phyloP scores from a whole-genome alignment of 2,329 filamentous ascomycete genomes.

The Claviceps sorghi region DNA sequence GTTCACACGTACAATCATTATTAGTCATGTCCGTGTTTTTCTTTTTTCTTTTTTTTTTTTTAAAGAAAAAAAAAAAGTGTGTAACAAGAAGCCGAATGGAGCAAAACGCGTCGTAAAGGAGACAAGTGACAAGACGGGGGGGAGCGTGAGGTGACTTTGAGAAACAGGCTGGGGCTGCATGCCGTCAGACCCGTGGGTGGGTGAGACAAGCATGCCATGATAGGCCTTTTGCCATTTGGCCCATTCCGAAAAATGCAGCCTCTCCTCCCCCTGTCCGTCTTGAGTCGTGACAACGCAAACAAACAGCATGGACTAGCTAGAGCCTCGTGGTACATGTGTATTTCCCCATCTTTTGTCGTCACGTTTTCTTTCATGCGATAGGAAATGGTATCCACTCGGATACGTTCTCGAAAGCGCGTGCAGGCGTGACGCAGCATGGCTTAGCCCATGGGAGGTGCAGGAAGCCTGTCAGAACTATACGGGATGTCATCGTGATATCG shows the following conservation, averaged over 20 bases:
- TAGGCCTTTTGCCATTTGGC: neutral
- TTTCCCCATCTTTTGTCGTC: neutral
- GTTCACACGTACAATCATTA: constrained; percentile 4
- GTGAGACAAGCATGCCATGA: neutral
- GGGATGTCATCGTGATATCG: constrained; percentile 33
- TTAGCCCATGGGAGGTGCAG: constrained; percentile 18
- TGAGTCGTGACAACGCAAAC: neutral
- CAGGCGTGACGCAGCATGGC: neutral
- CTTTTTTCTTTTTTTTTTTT: too few species aligned
- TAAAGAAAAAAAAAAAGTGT: neutral
- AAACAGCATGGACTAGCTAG: neutral
- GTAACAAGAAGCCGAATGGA: too few species aligned
- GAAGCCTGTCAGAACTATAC: constrained; percentile 26
- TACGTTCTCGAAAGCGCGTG: neutral
- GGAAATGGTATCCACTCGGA: neutral
- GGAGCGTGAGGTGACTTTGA: neutral
- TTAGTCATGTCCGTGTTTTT: constrained; percentile 4
- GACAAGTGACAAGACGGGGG: neutral
- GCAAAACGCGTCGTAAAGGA: too few species aligned
- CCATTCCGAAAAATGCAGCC: neutral
- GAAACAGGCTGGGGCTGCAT: neutral
- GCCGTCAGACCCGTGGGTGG: neutral
- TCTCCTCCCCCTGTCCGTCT: neutral
- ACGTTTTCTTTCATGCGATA: neutral
- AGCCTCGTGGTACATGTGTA: neutral